Percentiles rank a stretch among this genome's conserved stretches.
Evolutionary conservation across 2,329 filamentous ascomycete species (phyloP).

Genomic region (Trichophyton verrucosum): DNA sequence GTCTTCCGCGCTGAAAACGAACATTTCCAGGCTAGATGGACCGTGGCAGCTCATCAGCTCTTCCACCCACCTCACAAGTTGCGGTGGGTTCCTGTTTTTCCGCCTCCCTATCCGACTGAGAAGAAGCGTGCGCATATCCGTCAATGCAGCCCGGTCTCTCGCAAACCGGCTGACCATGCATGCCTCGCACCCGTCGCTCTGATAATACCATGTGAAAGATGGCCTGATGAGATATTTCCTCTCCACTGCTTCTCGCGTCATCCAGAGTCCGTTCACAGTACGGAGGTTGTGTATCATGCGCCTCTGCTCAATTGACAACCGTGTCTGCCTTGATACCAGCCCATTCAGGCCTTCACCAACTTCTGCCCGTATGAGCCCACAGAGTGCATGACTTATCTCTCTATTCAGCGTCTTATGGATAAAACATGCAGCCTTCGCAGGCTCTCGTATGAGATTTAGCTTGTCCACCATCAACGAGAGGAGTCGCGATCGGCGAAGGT

Average conservation of each 20-base stretch:
- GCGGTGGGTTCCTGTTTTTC: constrained; percentile 15
- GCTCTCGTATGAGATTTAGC: background rate
- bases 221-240: constrained; percentile 3
- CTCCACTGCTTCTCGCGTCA: constrained; percentile 10
- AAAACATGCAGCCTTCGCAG: constrained; percentile 8
- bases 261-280: constrained; percentile 25
- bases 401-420: constrained; percentile 15
- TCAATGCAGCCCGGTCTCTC: constrained; percentile 17
- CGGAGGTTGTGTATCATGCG: constrained; percentile 16
- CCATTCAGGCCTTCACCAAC: constrained; percentile 15
- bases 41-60: constrained; percentile 16
- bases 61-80: constrained; percentile 22
- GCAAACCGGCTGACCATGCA: constrained; percentile 28
- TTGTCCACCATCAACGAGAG: constrained; percentile 5
- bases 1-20: constrained; percentile 7
- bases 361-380: constrained; percentile 14
- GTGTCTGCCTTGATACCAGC: constrained; percentile 10
- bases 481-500: constrained; percentile 9
- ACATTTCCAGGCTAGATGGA: constrained; percentile 1
- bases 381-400: constrained; percentile 12
- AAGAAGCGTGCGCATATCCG: constrained; percentile 21
- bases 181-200: constrained; percentile 25
- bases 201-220: constrained; percentile 17
- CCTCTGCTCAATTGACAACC: constrained; percentile 12
- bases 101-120: constrained; percentile 22